phyloP scores from a whole-genome alignment of 2,329 filamentous ascomycete genomes.

The Arthrobotrys sphaeroides region DNA sequence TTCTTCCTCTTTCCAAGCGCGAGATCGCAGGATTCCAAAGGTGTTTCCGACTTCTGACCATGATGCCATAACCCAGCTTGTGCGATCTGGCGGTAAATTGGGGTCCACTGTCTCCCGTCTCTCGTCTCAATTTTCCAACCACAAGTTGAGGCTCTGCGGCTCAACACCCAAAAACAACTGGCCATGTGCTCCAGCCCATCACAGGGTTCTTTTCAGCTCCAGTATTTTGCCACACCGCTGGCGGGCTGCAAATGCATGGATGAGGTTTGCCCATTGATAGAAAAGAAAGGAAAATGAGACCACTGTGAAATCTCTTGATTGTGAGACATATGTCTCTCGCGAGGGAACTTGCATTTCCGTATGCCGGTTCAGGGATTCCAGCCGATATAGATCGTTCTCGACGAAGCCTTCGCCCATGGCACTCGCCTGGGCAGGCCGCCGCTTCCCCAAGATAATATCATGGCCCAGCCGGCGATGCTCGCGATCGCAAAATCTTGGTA shows the following conservation, averaged over 20 bases:
- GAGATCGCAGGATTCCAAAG: too few species aligned
- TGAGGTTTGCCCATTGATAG: too few species aligned
- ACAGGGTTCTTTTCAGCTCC: constrained; percentile 12
- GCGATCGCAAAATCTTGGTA: not conserved
- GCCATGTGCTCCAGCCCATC: not conserved
- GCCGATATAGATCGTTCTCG: constrained; percentile 3
- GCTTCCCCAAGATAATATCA: too few species aligned
- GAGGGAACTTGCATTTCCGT: not conserved
- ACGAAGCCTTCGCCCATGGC: not conserved
- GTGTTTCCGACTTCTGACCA: not conserved
- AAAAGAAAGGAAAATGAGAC: too few species aligned
- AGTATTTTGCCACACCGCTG: constrained; percentile 14
- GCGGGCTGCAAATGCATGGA: not conserved
- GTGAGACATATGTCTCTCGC: constrained; percentile 12
- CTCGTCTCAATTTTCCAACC: not conserved
- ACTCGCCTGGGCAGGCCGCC: not conserved
- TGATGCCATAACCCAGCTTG: not conserved
- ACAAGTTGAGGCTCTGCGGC: constrained; percentile 15
- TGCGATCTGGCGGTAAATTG: not conserved
- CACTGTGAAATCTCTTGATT: constrained; percentile 5
- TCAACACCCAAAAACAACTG: too few species aligned
- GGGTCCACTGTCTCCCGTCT: not conserved
- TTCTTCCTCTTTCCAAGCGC: too few species aligned
- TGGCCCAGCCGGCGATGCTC: too few species aligned
- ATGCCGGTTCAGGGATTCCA: not conserved